A percentile compares a stretch with the other conserved stretches of the same genome.
Conservation (phyloP, 129 eudicot genomes). For the Ambrosia artemisiifolia region DNA sequence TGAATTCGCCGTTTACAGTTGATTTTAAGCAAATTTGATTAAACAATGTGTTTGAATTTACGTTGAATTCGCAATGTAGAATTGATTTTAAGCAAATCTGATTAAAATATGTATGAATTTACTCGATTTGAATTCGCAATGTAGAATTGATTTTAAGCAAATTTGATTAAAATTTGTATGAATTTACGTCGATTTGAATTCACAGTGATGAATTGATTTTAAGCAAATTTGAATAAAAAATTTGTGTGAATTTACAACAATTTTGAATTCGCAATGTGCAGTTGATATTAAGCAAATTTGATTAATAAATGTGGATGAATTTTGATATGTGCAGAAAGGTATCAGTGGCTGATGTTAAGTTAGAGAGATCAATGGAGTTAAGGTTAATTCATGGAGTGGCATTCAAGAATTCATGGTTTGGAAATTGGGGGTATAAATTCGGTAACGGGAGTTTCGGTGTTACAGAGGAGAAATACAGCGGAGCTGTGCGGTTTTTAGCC, state of each 20-base stretch:
- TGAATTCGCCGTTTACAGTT: too few relatives aligned
- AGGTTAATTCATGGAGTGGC: conserved; percentile 62
- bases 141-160: too few relatives aligned
- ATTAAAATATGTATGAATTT: background rate
- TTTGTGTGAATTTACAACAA: background rate
- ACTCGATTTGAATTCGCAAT: too few relatives aligned
- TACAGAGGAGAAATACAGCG: conserved; percentile 45
- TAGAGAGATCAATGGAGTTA: conserved; percentile 43
- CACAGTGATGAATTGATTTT: too few relatives aligned
- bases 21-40: background rate
- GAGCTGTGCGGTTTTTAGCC: conserved; percentile 41
- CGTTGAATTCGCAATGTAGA: too few relatives aligned
- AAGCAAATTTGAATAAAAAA: too few relatives aligned
- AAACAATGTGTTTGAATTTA: background rate
- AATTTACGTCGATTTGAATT: background rate
- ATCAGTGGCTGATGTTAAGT: conserved; percentile 40
- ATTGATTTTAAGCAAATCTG: background rate
- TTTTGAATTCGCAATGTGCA: too few relatives aligned
- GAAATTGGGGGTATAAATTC: conserved; percentile 64
- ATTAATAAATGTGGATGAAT: background rate
- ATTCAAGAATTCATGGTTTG: conserved; percentile 51
- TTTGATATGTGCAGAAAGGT: conserved; percentile 41
- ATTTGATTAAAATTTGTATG: background rate
- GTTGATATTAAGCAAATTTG: background rate
- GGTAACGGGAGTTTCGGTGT: conserved; percentile 49